Base-by-base conservation (phyloP, 176 grass and related monocot species). In the Bonia amplexicaulis region DNA sequence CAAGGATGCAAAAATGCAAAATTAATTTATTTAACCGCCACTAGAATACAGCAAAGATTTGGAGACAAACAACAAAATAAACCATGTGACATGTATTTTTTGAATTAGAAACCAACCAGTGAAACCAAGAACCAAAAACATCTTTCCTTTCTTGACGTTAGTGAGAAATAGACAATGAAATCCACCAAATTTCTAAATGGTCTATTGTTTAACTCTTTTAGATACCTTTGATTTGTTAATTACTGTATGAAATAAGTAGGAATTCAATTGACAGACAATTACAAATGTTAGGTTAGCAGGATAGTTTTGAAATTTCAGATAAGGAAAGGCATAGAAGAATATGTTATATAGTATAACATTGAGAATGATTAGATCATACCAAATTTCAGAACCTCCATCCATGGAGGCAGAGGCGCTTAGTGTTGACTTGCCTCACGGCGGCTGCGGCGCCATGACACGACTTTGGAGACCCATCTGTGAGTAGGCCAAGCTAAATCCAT, bases 181-280 rank as follows among this genome's bases (percentile, higher is more conserved):
- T 45, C 42, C 42, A 9, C 9, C 0, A 45, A 11, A 10, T 45
- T 92, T 79, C 79, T 92, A 46, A 92, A 89, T 83, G 86, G 86
- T 92, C 79, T 61, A 37, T 51, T 79, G 20, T 52, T 63, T 44
- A 46, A 33, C 59, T 84, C 69, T 74, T 70, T 79, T 40, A 44
- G 12, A 35, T 46, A 40, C 9, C 71, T 82, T 68, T 79, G 52
- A 0, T 47, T 6, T 20, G 70, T 19, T 80, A 39, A 3, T 65
- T 80, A 59, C 6, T 66, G 15, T 39, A 47, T 67, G 67, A 74
- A 68, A 44, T 79, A 19, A 52, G 53, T 19, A 62, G 14, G 33
- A 82, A 47, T 15, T 69, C 6, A 66, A 66, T 66, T 66, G 46
- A 40, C 12, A 74, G 33, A 14, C 39, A 79, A 41, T 12, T 44